phyloP scores from a whole-genome alignment of 2,329 filamentous ascomycete species.

The Claviceps arundinis region DNA sequence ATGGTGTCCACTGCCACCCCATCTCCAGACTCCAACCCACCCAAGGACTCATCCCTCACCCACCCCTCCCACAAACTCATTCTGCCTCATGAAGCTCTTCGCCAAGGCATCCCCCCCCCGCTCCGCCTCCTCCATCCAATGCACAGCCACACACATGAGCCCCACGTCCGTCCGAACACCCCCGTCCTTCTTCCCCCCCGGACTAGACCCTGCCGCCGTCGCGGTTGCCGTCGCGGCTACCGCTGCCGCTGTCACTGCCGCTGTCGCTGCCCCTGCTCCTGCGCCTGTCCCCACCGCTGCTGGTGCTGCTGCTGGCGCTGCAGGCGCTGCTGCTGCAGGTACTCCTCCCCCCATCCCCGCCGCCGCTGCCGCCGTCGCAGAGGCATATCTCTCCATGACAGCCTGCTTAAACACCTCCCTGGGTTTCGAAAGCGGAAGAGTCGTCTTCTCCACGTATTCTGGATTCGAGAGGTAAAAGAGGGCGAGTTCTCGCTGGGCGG shows the following conservation, averaged over 20 bases:
- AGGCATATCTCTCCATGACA: constrained; percentile 56
- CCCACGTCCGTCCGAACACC: constrained; percentile 62
- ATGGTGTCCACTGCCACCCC: too few species aligned
- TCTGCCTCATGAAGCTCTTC: constrained; percentile 65
- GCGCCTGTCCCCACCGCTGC: constrained; percentile 11
- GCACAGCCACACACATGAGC: constrained; percentile 85
- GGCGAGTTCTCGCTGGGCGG: constrained; percentile 83
- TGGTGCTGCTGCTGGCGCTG: neutral
- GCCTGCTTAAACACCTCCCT: constrained; percentile 83
- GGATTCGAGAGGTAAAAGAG: constrained; percentile 89
- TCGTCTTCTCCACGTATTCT: constrained; percentile 67
- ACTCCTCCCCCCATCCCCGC: constrained; percentile 22
- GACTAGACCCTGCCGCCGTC: constrained; percentile 11
- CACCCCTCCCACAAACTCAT: constrained; percentile 25
- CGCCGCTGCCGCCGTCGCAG: constrained; percentile 8
- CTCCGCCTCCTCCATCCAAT: constrained; percentile 92
- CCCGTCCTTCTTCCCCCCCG: constrained; percentile 25
- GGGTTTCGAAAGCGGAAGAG: constrained; percentile 71
- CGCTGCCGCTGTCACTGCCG: constrained; percentile 31
- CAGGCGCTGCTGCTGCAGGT: constrained; percentile 10
- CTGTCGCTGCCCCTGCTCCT: constrained; percentile 32
- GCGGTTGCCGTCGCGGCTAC: neutral
- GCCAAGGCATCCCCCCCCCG: constrained; percentile 78
- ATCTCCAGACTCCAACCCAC: too few species aligned
- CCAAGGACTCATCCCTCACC: too few species aligned